Percentiles rank a stretch among this genome's conserved stretches.
Conservation (phyloP, 345 rosid species). For the Sisymbrium irio region DNA sequence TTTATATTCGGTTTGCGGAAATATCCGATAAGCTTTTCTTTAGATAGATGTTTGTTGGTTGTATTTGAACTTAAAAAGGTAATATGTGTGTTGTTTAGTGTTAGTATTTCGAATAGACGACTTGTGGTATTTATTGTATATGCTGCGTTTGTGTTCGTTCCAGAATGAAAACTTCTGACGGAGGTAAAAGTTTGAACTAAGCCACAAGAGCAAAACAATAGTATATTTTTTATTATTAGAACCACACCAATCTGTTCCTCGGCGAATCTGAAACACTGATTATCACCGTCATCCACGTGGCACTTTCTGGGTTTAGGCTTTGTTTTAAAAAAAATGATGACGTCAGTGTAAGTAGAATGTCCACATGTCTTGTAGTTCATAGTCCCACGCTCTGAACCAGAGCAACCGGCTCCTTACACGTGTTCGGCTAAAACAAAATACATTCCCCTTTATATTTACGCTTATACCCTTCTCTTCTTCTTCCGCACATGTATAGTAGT, state of each 20-base stretch:
- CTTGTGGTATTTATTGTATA: not conserved
- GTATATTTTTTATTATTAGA: slow-evolving; percentile 2
- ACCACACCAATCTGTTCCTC: not conserved
- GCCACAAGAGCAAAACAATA: not conserved
- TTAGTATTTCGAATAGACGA: not conserved
- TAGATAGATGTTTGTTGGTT: not conserved
- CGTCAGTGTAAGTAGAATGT: slow-evolving; percentile 12
- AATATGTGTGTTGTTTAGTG: not conserved
- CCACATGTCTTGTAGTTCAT: slow-evolving; percentile 22
- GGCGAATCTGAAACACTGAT: not conserved
- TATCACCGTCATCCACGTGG: slow-evolving; percentile 2
- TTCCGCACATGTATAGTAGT: not conserved
- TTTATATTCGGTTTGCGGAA: not conserved
- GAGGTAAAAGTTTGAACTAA: not conserved
- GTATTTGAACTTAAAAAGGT: not conserved
- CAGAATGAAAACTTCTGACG: not conserved
- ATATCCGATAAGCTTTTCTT: not conserved
- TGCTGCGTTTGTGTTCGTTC: not conserved
- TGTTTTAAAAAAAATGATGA: not conserved
- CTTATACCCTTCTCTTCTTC: not conserved
- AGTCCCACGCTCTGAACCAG: slow-evolving; percentile 21
- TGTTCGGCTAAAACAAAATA: slow-evolving; percentile 9
- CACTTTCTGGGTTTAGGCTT: not conserved
- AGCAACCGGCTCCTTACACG: slow-evolving; percentile 32
- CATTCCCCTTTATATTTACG: not conserved